Conservation (phyloP, 495 filamentous ascomycete species). For the Glonium stellatum region DNA sequence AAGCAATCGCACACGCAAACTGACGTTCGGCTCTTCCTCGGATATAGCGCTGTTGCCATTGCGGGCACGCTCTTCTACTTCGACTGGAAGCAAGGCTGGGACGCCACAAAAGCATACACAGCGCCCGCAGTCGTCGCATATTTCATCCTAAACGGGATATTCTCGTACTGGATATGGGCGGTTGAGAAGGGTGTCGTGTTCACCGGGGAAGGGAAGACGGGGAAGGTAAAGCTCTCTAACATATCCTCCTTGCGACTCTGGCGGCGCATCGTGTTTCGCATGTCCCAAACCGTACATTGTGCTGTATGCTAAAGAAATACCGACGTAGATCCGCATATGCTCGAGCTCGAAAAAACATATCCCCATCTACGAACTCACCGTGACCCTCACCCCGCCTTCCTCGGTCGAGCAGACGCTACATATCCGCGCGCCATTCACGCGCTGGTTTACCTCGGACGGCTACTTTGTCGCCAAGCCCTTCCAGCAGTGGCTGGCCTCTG, state of each 20-base stretch:
- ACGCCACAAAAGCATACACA: conserved; percentile 67
- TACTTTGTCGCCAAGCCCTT: conserved; percentile 78
- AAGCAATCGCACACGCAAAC: conserved; percentile 68
- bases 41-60: conserved; percentile 75
- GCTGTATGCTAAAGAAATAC: too few relatives aligned
- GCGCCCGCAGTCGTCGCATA: conserved; percentile 70
- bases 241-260: neutral
- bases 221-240: conserved; percentile 41
- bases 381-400: conserved; percentile 43
- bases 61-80: conserved; percentile 77
- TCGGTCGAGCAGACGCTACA: conserved; percentile 41
- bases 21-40: conserved; percentile 74
- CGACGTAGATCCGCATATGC: conserved; percentile 42
- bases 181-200: conserved; percentile 81
- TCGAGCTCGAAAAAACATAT: conserved; percentile 67
- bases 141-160: conserved; percentile 65
- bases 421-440: conserved; percentile 64
- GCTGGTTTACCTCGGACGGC: conserved; percentile 80
- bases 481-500: conserved; percentile 67
- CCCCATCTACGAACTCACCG: conserved; percentile 67
- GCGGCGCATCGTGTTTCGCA: neutral
- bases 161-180: conserved; percentile 81
- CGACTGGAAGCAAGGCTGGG: conserved; percentile 88
- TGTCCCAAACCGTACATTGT: too few relatives aligned
- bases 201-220: conserved; percentile 55